Conservation (phyloP, 2,329 filamentous ascomycete genomes). For the Ceratocystis cubensis region DNA sequence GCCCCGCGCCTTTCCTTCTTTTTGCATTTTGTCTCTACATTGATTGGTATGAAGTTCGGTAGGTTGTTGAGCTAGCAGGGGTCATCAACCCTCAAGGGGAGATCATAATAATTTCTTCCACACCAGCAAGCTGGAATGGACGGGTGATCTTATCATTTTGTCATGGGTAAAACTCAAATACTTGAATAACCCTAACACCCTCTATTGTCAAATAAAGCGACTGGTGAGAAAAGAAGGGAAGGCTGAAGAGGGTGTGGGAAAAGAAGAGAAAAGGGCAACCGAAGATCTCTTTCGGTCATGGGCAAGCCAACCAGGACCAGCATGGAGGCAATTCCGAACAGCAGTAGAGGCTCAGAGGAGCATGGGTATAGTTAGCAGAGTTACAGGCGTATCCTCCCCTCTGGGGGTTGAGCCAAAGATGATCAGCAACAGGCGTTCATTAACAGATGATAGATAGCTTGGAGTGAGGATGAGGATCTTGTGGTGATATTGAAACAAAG, state of each 20-base stretch:
- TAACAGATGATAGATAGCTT: neutral
- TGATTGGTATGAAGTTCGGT: neutral
- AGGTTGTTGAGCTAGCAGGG: neutral
- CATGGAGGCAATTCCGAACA: conserved; percentile 2
- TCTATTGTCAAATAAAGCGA: neutral
- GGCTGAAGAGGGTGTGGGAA: neutral
- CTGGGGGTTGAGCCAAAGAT: neutral
- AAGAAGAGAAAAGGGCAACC: neutral
- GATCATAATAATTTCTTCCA: neutral
- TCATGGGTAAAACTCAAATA: conserved; percentile 9
- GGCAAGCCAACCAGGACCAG: neutral
- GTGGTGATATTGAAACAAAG: conserved; percentile 2
- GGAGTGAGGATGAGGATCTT: neutral
- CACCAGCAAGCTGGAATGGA: conserved; percentile 5
- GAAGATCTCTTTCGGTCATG: neutral
- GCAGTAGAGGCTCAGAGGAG: neutral
- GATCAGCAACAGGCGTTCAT: neutral
- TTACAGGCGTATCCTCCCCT: neutral
- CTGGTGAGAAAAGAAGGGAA: neutral
- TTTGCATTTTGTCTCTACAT: neutral
- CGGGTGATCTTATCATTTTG: neutral
- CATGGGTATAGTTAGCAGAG: neutral
- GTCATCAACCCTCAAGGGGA: neutral
- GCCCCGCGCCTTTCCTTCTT: neutral
- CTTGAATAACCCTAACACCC: neutral